Conservation (phyloP, 306 rosid genomes). For the Lathyrus tuberosus region DNA sequence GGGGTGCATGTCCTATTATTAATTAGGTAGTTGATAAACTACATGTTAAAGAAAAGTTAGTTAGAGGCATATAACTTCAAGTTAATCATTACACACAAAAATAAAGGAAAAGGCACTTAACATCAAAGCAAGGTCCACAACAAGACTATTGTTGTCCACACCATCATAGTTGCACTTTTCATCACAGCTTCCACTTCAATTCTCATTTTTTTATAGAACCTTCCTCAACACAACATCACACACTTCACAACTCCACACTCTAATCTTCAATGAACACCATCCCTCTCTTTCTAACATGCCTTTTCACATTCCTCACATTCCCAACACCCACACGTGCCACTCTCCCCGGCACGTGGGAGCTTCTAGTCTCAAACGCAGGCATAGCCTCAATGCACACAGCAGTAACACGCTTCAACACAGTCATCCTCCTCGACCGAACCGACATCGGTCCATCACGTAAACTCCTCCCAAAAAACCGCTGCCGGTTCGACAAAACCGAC, state of each 20-base stretch:
- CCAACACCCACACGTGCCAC: constrained; percentile 44
- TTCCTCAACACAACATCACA: constrained; percentile 10
- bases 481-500: constrained; percentile 63
- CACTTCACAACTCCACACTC: constrained; percentile 17
- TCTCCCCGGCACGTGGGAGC: constrained; percentile 93
- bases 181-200: background rate
- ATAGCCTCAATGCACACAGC: constrained; percentile 93
- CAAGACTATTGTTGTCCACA: background rate
- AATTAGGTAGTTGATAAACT: too few species aligned
- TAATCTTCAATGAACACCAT: constrained; percentile 32
- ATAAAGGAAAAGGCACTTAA: too few species aligned
- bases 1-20: too few species aligned
- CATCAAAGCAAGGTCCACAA: background rate
- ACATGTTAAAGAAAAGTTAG: too few species aligned
- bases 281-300: background rate
- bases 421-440: constrained; percentile 79
- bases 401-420: constrained; percentile 88
- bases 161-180: background rate
- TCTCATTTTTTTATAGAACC: constrained; percentile 29
- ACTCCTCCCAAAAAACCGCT: constrained; percentile 58
- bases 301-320: constrained; percentile 11
- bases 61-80: too few species aligned
- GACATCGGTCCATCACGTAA: constrained; percentile 73
- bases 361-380: constrained; percentile 68
- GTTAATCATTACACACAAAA: background rate